Evolutionary conservation across 352 stramenopile species (phyloP), one percentile per base, ranked within the genome.

Genomic region (Phytophthora boehmeriae): DNA sequence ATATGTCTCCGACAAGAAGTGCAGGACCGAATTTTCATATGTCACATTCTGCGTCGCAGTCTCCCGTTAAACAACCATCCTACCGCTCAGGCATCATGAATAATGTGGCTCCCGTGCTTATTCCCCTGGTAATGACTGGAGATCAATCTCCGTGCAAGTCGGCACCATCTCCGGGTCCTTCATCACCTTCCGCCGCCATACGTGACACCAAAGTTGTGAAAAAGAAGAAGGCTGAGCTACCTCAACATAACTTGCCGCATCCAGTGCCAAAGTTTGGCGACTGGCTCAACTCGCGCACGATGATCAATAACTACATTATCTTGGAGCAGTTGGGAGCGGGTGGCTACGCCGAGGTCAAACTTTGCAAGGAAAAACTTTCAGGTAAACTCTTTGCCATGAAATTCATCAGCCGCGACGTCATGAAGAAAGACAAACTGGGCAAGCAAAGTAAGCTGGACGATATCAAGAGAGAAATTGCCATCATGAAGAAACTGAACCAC

Each of bases 401-500:
- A 62, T 91, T 96, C 49, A 93, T 95, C 62, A 91, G 87, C 50
- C 85, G 89, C 32, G 88, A 93, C 42, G 75, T 96, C 28, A 90
- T 96, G 77, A 89, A 93, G 65, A 90, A 91, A 36, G 80, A 92
- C 54, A 92, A 92, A 42, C 68, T 93, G 0, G 80, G 78, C 8
- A 90, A 90, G 38, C 80, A 92, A 34, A 89, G 81, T 66, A 90
- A 90, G 59, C 67, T 92, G 11, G 81, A 92, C 45, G 83, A 92
- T 51, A 93, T 92, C 68, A 92, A 98, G 75, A 83, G 88, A 39
- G 96, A 99, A 67, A 98, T 99, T 69, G 96, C 93, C 4, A 95
- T 98, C 42, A 99, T 99, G 96, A 99, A 99, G 73, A 97, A 98
- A 55, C 72, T 99, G 9, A 86, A 89, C 25, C 97, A 99, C 73